phyloP scores from a whole-genome alignment of 148 eudicot genomes.

The Cornus controversa region DNA sequence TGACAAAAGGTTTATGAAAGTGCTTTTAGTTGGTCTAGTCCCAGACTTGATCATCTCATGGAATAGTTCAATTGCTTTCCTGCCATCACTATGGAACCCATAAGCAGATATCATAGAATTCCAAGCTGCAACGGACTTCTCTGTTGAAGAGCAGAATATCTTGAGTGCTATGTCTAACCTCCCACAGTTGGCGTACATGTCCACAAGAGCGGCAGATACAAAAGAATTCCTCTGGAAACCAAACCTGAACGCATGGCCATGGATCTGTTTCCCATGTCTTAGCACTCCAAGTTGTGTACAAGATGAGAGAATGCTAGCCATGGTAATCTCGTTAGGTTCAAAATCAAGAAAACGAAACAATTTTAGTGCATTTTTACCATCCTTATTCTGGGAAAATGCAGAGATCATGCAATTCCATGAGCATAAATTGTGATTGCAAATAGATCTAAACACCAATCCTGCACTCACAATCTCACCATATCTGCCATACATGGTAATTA shows the following conservation, averaged over 20 bases:
- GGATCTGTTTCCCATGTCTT: conserved; percentile 40
- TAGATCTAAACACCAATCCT: conserved; percentile 23
- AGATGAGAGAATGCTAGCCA: conserved; percentile 43
- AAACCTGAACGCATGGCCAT: conserved; percentile 33
- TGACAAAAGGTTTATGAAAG: conserved; percentile 42
- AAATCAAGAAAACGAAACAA: conserved; percentile 33
- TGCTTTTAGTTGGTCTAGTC: conserved; percentile 32
- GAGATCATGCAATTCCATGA: conserved; percentile 53
- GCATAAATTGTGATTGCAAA: conserved; percentile 32
- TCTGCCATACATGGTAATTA: conserved; percentile 50
- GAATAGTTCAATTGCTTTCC: conserved; percentile 32
- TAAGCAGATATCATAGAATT: conserved; percentile 50
- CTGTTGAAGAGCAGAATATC: conserved; percentile 25
- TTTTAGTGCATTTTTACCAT: conserved; percentile 35
- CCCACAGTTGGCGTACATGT: conserved; percentile 51
- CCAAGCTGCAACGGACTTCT: conserved; percentile 41
- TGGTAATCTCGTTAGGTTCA: conserved; percentile 48
- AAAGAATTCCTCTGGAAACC: conserved; percentile 30
- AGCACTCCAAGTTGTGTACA: conserved; percentile 45
- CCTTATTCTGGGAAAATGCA: conserved; percentile 40
- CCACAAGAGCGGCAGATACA: conserved; percentile 42
- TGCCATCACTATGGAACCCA: conserved; percentile 39
- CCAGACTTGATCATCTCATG: conserved; percentile 36
- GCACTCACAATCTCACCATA: conserved; percentile 35
- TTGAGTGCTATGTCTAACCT: conserved; percentile 28